Evolutionary conservation across 495 filamentous ascomycete genomes (phyloP), one percentile per base, ranked within the genome.

Genomic region (Filosporella fistucella): DNA sequence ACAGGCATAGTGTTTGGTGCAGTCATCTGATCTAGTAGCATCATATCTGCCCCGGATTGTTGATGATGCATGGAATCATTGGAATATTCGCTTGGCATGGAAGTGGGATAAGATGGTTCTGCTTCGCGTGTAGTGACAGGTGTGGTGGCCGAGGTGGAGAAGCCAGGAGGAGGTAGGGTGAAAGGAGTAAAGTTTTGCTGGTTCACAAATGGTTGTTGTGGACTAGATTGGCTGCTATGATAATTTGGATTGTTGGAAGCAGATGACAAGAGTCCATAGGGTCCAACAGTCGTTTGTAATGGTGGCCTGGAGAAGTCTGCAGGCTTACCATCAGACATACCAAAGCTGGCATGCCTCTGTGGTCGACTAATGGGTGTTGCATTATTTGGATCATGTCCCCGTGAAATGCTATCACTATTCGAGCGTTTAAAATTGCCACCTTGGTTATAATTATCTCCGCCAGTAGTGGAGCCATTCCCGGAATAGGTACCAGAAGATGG

Each of bases 1-100:
- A 94, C 81, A 7, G 91, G 88, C 56, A 93, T 83, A 9, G 84
- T 80, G 57, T 80, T 85, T 26, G 77, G 71, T 51, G 77, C 74
- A 37, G 78, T 72, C 66, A 83, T 78, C 39, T 82, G 76, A 49
- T 89, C 87, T 32, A 90, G 70, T 18, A 77, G 56, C 58, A 77
- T 70, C 68, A 78, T 70, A 45, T 78, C 74, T 23, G 68, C 65
- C 8, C 66, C 59, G 14, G 63, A 65, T 55, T 72, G 77, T 23
- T 63, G 62, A 48, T 66, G 68, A 30, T 66, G 66, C 29, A 37
- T 51, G 10, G 39, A 17, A 4, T 56, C 58, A 37, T 48, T 52
- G 22, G 51, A 45, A 40, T 58, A 61, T 9, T 60, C 57, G 22
- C 45, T 35, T 17, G 50, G 25, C 48, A 58, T 55, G 4, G 55